Evolutionary conservation across 371 early-diverging fungal genomes (phyloP).

Genomic region (Nematocida sp.): DNA sequence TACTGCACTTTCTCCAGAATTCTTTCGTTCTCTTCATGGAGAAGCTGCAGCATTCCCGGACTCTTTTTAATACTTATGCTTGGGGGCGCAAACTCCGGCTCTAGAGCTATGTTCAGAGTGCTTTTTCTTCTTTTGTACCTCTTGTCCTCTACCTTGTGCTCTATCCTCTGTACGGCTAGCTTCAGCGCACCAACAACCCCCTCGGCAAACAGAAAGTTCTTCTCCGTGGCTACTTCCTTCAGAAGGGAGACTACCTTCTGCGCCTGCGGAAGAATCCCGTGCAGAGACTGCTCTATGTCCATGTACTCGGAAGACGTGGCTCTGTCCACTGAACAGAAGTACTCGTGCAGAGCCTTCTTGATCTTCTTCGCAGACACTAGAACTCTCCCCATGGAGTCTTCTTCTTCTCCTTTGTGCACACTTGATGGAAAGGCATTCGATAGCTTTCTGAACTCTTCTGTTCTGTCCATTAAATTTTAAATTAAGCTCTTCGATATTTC

Average conservation of each 20-base stretch:
- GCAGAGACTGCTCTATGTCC: slow-evolving; percentile 2
- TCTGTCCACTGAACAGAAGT: background rate
- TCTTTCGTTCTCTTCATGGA: slow-evolving; percentile 42
- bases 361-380: slow-evolving; percentile 20
- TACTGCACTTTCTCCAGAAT: slow-evolving; percentile 26
- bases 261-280: background rate
- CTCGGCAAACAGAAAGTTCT: background rate
- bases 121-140: background rate
- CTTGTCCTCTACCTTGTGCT: slow-evolving; percentile 26
- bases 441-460: slow-evolving; percentile 23
- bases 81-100: slow-evolving; percentile 40
- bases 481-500: slow-evolving; percentile 31
- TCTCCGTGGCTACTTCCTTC: background rate
- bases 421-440: background rate
- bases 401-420: too few relatives aligned
- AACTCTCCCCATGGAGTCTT: background rate
- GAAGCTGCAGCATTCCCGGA: slow-evolving; percentile 27
- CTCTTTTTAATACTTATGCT: background rate
- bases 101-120: slow-evolving; percentile 45
- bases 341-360: background rate
- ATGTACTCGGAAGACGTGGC: slow-evolving; percentile 3
- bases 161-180: background rate
- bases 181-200: background rate
- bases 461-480: slow-evolving; percentile 53
- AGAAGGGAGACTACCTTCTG: background rate